Evolutionary conservation across 441 rosid species (phyloP).

Genomic region (Biscutella auriculata): DNA sequence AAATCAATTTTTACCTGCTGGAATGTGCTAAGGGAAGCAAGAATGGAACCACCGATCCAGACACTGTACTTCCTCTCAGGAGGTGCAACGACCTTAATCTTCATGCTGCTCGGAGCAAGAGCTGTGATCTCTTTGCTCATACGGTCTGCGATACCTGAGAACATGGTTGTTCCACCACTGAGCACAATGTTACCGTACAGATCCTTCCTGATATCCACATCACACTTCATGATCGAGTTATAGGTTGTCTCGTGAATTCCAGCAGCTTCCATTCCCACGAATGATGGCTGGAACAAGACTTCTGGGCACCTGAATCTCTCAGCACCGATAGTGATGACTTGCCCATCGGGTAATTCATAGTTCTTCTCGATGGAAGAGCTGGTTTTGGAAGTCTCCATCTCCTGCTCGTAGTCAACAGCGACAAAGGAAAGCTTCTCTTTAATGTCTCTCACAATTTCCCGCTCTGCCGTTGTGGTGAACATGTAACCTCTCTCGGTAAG

Average conservation of each 20-base stretch:
- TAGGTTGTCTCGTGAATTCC: slow-evolving; percentile 81
- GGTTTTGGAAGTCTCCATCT: slow-evolving; percentile 47
- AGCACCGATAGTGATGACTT: slow-evolving; percentile 52
- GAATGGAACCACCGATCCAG: slow-evolving; percentile 32
- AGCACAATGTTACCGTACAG: slow-evolving; percentile 65
- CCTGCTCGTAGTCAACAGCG: slow-evolving; percentile 59
- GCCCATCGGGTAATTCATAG: slow-evolving; percentile 59
- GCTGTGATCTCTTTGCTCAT: slow-evolving; percentile 77
- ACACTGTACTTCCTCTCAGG: slow-evolving; percentile 31
- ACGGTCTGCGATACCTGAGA: slow-evolving; percentile 74
- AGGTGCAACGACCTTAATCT: slow-evolving; percentile 28
- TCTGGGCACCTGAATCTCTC: slow-evolving; percentile 64
- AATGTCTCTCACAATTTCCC: slow-evolving; percentile 60
- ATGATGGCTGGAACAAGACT: slow-evolving; percentile 49
- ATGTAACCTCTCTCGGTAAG: slow-evolving; percentile 59
- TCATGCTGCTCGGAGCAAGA: slow-evolving; percentile 23
- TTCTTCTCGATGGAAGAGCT: slow-evolving; percentile 52
- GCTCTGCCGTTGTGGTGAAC: slow-evolving; percentile 58
- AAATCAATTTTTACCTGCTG: slow-evolving; percentile 19
- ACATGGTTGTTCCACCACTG: slow-evolving; percentile 83
- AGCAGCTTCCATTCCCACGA: slow-evolving; percentile 50
- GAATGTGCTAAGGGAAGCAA: slow-evolving; percentile 32
- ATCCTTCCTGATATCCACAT: slow-evolving; percentile 77
- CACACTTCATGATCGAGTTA: slow-evolving; percentile 84
- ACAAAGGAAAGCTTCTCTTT: slow-evolving; percentile 56